Evolutionary conservation across 2,329 filamentous ascomycete genomes (phyloP), one percentile per base, ranked within the genome.

Genomic region (Clonostachys sp.): DNA sequence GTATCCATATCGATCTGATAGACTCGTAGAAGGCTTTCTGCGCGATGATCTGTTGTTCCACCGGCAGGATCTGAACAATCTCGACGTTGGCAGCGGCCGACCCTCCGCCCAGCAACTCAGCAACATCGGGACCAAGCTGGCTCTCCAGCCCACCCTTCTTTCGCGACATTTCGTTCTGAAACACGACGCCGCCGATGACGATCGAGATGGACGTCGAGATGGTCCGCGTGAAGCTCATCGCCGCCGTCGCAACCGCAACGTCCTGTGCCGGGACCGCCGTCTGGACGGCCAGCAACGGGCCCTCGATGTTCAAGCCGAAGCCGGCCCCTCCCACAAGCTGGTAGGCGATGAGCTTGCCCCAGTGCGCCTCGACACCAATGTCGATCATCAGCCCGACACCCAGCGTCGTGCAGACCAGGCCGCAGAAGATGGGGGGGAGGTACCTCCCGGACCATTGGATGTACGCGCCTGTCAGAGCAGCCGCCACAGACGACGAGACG

Each of bases 281-380:
- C 55, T 89, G 86, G 6, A 89, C 72, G 0, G 80, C 78, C 36
- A 86, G 76, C 20, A 86, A 67, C 0, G 81, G 82, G 0, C 78
- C 65, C 59, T 85, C 81, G 61, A 85, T 83, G 58, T 82, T 80
- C 36, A 81, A 77, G 0, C 83, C 83, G 6, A 81, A 73, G 20
- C 83, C 83, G 6, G 80, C 57, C n/a, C 81, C 81, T 5, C 71
- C 72, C 34, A 86, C 67, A 43, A 86, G 64, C 61, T 85, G 80
- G 56, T 72, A 86, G 40, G 78, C 49, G 54, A 78, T 55, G 40
- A 80, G 63, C 57, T 72, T 74, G 48, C 59, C 47, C 64, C 73
- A 71, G 58, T 75, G 70, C 18, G 70, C 59, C 5, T 71, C 68
- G 8, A 78, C 61, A 41, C 78, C 72, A 41, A 87, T 73, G 53